phyloP scores from a whole-genome alignment of 768 basidiomycete genomes.

The Fomitopsis serialis region DNA sequence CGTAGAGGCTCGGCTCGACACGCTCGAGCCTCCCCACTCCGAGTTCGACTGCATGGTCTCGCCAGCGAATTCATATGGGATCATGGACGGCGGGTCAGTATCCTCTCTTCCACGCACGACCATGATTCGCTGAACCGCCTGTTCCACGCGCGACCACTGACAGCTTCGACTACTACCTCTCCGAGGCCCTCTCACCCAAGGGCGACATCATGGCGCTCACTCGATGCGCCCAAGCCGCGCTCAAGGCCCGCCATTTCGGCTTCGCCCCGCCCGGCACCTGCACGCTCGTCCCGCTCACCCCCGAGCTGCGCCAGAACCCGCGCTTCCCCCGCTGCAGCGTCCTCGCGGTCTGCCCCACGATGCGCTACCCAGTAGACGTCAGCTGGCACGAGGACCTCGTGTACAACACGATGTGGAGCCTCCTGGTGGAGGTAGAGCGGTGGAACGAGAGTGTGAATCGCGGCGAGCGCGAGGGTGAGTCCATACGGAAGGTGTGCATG shows the following conservation, averaged over 20 bases:
- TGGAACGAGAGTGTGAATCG: constrained; percentile 16
- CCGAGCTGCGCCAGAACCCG: constrained; percentile 2
- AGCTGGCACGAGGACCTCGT: constrained; percentile 29
- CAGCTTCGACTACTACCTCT: constrained; percentile 19
- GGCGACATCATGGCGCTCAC: constrained; percentile 14
- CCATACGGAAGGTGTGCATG: constrained; percentile 13
- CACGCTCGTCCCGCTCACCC: constrained; percentile 8
- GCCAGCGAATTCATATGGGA: constrained; percentile 25
- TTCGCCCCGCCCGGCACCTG: constrained; percentile 22
- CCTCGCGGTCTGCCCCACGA: constrained; percentile 29
- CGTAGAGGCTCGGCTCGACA: constrained; percentile 2
- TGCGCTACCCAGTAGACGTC: constrained; percentile 24
- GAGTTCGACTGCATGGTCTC: constrained; percentile 23
- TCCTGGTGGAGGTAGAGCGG: constrained; percentile 20
- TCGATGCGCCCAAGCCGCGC: constrained; percentile 14
- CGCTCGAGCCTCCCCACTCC: constrained; percentile 1
- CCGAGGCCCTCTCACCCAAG: constrained; percentile 10
- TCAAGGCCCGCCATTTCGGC: constrained; percentile 13
- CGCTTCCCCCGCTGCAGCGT: constrained; percentile 5
- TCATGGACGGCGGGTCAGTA: constrained; percentile 24
- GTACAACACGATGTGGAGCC: constrained; percentile 29
- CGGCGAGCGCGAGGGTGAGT: background rate
- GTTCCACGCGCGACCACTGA: constrained; percentile 1
- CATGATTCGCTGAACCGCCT: too few species aligned
- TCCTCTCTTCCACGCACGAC: background rate